Base-by-base conservation (phyloP, 2,329 filamentous ascomycete genomes). In the Penicillium oxalicum region DNA sequence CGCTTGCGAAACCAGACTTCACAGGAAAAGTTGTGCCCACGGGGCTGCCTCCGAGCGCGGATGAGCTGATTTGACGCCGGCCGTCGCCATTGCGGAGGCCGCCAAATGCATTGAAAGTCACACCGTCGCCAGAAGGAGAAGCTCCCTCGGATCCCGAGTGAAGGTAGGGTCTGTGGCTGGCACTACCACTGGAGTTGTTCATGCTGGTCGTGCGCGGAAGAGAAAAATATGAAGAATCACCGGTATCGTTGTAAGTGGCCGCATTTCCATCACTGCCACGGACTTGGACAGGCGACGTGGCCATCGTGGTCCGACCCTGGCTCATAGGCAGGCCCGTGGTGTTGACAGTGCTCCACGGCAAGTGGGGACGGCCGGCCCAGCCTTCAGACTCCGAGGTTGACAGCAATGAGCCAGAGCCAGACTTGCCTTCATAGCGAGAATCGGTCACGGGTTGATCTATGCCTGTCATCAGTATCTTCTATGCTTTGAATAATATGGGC, bases 381-480 rank as follows among this genome's bases (percentile, higher is more conserved):
- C 76, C 73, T 57, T 87, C 84, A 13, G 80, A 79, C 61, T 88
- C 84, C 8, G 86, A 87, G 37, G 82, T 80, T 39, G 81, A 77
- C 51, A 87, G 76, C 35, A 90, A 74, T 50, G 84, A 86, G 52
- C 82, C 78, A 5, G 86, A 88, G 42, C 86, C 86, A 3, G 81
- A 83, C 61, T 84, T 81, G 47, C 73, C 76, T 56, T 80, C 77
- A 35, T 75, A 68, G 8, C 54, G 61, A 33, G 54, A 57, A 2
- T 70, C 60, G 11, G 51, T 32, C 9, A 57, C 55, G 48, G 60
- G 57, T 53, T 64, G 60, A 45, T 67, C 65, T 67, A 13, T 11
- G 37, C 27, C 11, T 12, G 44, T 11, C 29, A 50, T 40, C 44
- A 46, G 36, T 38, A 42, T n/a, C 25, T 9, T 49, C 43, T 46